Evolutionary conservation across 2,329 filamentous ascomycete species (phyloP).

Genomic region (Sclerotinia minor): DNA sequence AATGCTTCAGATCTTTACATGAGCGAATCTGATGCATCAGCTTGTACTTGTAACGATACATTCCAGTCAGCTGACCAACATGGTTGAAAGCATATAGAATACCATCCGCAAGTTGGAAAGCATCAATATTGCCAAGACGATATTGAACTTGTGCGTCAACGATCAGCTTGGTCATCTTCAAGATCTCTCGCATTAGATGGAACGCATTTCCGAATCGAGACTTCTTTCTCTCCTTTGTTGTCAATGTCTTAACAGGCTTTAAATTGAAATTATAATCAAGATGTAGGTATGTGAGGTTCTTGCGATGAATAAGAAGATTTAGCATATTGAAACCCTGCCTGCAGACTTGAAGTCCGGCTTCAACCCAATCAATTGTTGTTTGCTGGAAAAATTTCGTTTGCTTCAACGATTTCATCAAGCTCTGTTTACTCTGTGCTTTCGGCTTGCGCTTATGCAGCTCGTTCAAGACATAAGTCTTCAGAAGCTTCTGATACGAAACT

Average conservation of each 20-base stretch:
- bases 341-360: constrained; percentile 96
- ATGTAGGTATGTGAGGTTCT: constrained; percentile 97
- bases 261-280: constrained; percentile 99
- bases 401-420: constrained; percentile 84
- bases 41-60: constrained; percentile 99
- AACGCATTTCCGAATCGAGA: constrained; percentile 98
- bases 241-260: constrained; percentile 97
- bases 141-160: constrained; percentile 99
- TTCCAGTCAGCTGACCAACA: constrained; percentile 94
- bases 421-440: constrained; percentile 94
- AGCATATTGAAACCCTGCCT: constrained; percentile 99
- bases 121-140: constrained; percentile 94
- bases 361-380: constrained; percentile 98
- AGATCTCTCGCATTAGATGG: constrained; percentile 96
- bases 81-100: constrained; percentile 99
- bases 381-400: constrained; percentile 99
- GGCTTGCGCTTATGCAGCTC: constrained; percentile 94
- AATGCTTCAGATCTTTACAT: constrained; percentile 97
- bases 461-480: constrained; percentile 95
- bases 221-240: constrained; percentile 99
- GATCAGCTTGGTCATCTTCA: constrained; percentile 93
- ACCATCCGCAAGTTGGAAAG: constrained; percentile 96
- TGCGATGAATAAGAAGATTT: constrained; percentile 94
- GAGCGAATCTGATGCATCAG: constrained; percentile 99
- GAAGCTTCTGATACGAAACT: constrained; percentile 95